phyloP scores from a whole-genome alignment of 2,329 filamentous ascomycete genomes.

The Ascochyta clinopodiicola region DNA sequence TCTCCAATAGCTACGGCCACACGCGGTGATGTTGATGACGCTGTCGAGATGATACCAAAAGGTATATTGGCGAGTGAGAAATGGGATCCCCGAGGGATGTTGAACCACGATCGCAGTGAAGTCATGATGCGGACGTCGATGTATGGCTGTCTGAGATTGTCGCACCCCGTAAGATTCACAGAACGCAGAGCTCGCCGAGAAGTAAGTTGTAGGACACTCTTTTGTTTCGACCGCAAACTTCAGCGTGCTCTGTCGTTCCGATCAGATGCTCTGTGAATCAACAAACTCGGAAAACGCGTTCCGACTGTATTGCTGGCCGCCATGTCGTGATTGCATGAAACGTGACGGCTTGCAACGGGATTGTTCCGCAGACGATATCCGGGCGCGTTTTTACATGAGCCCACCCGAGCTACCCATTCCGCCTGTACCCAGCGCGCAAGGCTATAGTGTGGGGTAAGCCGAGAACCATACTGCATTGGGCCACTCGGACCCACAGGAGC shows the following conservation, averaged over 20 bases:
- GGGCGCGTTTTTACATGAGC: no score
- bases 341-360: slow-evolving; percentile 35
- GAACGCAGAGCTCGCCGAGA: not conserved
- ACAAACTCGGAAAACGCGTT: slow-evolving; percentile 19
- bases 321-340: slow-evolving; percentile 11
- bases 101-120: slow-evolving; percentile 61
- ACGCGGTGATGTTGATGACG: slow-evolving; percentile 62
- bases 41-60: slow-evolving; percentile 79
- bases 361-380: slow-evolving; percentile 28
- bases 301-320: slow-evolving; percentile 14
- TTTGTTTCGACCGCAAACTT: not conserved
- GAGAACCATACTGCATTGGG: slow-evolving; percentile 11
- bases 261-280: not conserved
- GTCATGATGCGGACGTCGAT: slow-evolving; percentile 34
- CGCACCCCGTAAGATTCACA: not conserved
- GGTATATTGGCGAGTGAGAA: slow-evolving; percentile 84
- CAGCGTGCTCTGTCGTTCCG: slow-evolving; percentile 8
- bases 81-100: slow-evolving; percentile 65
- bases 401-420: no score
- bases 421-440: slow-evolving; percentile 17
- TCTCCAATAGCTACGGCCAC: slow-evolving; percentile 76
- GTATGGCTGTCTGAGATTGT: slow-evolving; percentile 1
- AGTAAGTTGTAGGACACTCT: slow-evolving; percentile 2
- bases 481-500: not conserved
- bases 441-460: slow-evolving; percentile 32